phyloP scores from a whole-genome alignment of 768 basidiomycete species.

The Calocera cornea region DNA sequence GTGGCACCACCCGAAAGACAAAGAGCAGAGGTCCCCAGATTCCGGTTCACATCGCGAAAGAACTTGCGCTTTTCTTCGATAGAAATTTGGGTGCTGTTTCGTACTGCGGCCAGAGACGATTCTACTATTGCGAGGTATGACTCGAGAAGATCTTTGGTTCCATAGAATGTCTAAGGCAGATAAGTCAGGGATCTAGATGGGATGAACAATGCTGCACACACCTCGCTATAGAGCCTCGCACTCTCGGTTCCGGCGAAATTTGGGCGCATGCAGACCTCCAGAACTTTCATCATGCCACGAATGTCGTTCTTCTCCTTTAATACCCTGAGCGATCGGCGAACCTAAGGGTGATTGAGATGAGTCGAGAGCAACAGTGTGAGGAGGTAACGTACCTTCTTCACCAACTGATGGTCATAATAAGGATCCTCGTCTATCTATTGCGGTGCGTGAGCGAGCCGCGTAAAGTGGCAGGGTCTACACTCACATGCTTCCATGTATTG shows the following conservation, averaged over 20 bases:
- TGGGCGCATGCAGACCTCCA: conserved; percentile 78
- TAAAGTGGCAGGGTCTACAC: neutral
- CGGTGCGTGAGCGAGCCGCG: neutral
- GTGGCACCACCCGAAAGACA: conserved; percentile 94
- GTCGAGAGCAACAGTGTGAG: neutral
- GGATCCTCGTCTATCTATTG: conserved; percentile 54
- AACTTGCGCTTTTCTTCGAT: conserved; percentile 84
- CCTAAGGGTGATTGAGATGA: conserved; percentile 30
- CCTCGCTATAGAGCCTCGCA: conserved; percentile 79
- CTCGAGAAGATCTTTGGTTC: conserved; percentile 84
- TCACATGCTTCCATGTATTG: conserved; percentile 68
- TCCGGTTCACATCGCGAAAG: conserved; percentile 78
- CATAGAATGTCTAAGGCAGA: conserved; percentile 77
- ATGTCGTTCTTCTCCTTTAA: conserved; percentile 67
- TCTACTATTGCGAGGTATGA: conserved; percentile 71
- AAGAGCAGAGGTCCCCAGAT: conserved; percentile 79
- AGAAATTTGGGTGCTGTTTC: conserved; percentile 56
- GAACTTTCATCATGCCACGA: conserved; percentile 71
- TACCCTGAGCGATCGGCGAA: conserved; percentile 55
- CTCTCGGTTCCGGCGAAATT: conserved; percentile 94
- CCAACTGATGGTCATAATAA: conserved; percentile 84
- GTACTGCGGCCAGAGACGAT: conserved; percentile 57
- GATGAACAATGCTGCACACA: conserved; percentile 15
- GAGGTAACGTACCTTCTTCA: conserved; percentile 43
- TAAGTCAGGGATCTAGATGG: neutral